These are phyloP conservation scores for Iris pallida DNA, from an alignment of 116 monocot species.

Conservation along the genomic window DNA sequence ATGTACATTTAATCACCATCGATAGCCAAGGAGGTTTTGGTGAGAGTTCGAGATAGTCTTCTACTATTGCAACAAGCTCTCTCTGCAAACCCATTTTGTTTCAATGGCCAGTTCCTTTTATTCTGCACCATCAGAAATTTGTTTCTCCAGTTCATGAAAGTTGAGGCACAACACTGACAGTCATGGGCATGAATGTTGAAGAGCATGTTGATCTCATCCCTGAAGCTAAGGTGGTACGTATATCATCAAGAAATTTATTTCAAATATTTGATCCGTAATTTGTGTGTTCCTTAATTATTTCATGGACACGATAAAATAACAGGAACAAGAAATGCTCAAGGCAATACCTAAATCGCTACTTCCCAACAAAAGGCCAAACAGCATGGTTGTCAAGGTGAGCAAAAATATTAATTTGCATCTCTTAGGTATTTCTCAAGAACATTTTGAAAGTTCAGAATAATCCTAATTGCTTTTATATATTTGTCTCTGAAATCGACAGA, in stretches of 20 bases:
- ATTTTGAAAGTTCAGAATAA: neutral
- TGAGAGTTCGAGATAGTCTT: neutral
- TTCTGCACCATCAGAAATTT: neutral
- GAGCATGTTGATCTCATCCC: constrained; percentile 16
- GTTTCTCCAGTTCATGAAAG: constrained; percentile 3
- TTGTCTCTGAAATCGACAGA: constrained; percentile 14
- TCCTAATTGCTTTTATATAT: neutral
- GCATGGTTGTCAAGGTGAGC: constrained; percentile 55
- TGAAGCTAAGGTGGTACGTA: constrained; percentile 30
- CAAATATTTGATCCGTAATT: too few species aligned
- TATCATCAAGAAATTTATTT: neutral
- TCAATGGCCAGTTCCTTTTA: neutral
- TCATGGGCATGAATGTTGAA: constrained; percentile 27
- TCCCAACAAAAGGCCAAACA: constrained; percentile 36
- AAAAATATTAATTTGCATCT: neutral
- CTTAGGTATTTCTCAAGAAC: neutral
- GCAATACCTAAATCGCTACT: constrained; percentile 21
- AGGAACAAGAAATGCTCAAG: neutral
- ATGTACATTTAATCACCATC: neutral
- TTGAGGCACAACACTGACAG: neutral
- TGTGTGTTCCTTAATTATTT: neutral
- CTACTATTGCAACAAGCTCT: neutral
- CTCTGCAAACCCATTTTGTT: neutral
- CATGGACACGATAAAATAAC: too few species aligned
- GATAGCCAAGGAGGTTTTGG: neutral